A percentile compares a stretch with the other conserved stretches of the same genome.
These are phyloP conservation scores for Sordaria brevicollis DNA, from an alignment of 495 filamentous ascomycete species.

Conservation along the genomic window DNA sequence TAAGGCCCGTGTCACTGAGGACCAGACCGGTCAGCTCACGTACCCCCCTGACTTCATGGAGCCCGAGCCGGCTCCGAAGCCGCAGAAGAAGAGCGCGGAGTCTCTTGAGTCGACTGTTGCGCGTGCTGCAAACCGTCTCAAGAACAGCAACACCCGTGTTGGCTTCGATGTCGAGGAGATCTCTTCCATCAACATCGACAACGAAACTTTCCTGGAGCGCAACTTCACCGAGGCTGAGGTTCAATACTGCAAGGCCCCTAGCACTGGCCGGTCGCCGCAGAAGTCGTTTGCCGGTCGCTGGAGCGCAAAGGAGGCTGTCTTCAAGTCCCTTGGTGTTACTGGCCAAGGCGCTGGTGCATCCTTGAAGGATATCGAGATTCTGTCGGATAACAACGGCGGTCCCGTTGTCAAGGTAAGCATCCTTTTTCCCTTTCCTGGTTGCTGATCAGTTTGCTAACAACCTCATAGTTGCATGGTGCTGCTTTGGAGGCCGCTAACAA, in stretches of 20 bases:
- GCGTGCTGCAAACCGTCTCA: constrained; percentile 51
- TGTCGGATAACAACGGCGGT: constrained; percentile 65
- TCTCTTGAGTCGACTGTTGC: constrained; percentile 59
- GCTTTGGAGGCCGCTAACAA: constrained; percentile 71
- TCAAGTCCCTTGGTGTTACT: constrained; percentile 89
- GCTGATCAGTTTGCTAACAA: constrained; percentile 28
- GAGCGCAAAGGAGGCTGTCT: constrained; percentile 97
- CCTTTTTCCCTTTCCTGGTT: neutral
- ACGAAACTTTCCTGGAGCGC: constrained; percentile 85
- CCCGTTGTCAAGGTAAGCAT: constrained; percentile 73
- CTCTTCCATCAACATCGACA: constrained; percentile 75
- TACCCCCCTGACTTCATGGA: constrained; percentile 57
- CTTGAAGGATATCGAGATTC: constrained; percentile 90
- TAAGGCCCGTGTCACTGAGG: constrained; percentile 70
- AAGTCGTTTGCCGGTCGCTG: constrained; percentile 87
- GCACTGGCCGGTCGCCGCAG: constrained; percentile 48
- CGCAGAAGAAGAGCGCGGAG: constrained; percentile 43
- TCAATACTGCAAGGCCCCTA: constrained; percentile 71
- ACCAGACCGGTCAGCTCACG: constrained; percentile 65
- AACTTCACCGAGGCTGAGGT: constrained; percentile 85
- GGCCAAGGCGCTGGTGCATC: constrained; percentile 81
- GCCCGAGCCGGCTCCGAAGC: constrained; percentile 11
- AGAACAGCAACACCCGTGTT: constrained; percentile 63
- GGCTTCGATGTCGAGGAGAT: constrained; percentile 90
- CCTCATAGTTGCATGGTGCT: constrained; percentile 65